Conservation (phyloP, 495 filamentous ascomycete genomes). For the Xylaria curta region DNA sequence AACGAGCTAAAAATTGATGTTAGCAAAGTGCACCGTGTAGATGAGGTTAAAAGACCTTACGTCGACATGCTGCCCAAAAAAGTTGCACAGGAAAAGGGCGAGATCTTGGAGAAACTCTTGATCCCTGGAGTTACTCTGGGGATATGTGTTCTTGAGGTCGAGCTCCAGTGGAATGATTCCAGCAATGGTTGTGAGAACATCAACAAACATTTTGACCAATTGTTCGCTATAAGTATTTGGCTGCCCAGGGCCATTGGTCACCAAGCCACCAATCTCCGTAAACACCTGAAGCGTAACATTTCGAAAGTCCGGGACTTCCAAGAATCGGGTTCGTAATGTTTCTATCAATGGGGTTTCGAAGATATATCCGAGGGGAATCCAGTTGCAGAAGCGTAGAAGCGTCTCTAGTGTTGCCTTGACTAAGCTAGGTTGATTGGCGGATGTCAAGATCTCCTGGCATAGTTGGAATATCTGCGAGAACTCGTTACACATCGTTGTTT, state of each 20-base stretch:
- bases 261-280: constrained; percentile 93
- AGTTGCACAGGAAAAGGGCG: constrained; percentile 93
- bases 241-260: constrained; percentile 68
- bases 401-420: constrained; percentile 96
- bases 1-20: constrained; percentile 68
- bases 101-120: constrained; percentile 98
- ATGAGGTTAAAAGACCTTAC: constrained; percentile 58
- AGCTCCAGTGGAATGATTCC: constrained; percentile 88
- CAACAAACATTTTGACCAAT: constrained; percentile 95
- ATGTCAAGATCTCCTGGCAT: constrained; percentile 90
- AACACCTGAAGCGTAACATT: constrained; percentile 96
- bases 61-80: constrained; percentile 88
- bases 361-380: constrained; percentile 98
- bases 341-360: constrained; percentile 98
- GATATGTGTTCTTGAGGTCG: constrained; percentile 88
- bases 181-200: constrained; percentile 85
- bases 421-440: constrained; percentile 83
- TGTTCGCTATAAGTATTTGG: constrained; percentile 87
- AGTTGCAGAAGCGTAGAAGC: constrained; percentile 93
- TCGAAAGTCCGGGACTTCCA: constrained; percentile 89
- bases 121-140: constrained; percentile 86
- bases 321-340: constrained; percentile 85
- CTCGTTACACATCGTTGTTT: constrained; percentile 97
- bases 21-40: constrained; percentile 28
- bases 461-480: constrained; percentile 98